phyloP scores from a whole-genome alignment of 2,329 filamentous ascomycete species.

The Pleomassaria siparia region DNA sequence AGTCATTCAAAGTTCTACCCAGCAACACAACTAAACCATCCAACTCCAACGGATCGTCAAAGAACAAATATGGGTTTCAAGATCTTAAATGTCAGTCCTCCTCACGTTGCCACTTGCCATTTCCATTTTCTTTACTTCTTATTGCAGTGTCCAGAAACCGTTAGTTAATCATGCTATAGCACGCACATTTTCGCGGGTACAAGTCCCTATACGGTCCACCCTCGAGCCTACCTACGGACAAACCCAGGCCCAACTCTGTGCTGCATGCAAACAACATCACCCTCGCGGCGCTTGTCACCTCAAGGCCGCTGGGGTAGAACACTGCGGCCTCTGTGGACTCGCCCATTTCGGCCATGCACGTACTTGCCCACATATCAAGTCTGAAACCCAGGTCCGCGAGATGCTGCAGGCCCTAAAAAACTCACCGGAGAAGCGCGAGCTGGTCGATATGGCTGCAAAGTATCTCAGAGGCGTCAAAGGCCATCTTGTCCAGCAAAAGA shows the following conservation, averaged over 20 bases:
- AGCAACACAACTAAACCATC: constrained; percentile 2
- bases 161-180: background rate
- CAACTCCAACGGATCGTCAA: background rate
- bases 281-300: constrained; percentile 61
- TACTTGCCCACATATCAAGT: constrained; percentile 63
- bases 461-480: constrained; percentile 61
- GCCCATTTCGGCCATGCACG: constrained; percentile 61
- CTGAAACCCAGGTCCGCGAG: constrained; percentile 62
- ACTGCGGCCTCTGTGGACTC: constrained; percentile 64
- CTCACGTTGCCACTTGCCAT: background rate
- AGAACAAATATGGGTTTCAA: constrained; percentile 1
- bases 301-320: constrained; percentile 60
- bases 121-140: background rate
- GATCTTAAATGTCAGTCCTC: background rate
- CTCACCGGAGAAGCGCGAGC: constrained; percentile 57
- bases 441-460: constrained; percentile 57
- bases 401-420: constrained; percentile 65
- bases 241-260: constrained; percentile 44
- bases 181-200: constrained; percentile 30
- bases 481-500: constrained; percentile 57
- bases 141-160: background rate
- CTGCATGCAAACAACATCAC: constrained; percentile 58
- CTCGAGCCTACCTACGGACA: constrained; percentile 24
- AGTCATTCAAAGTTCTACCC: constrained; percentile 5
- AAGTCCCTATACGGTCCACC: constrained; percentile 30